Evolutionary conservation across 2,329 filamentous ascomycete genomes (phyloP).

Genomic region (Colletotrichum lini): DNA sequence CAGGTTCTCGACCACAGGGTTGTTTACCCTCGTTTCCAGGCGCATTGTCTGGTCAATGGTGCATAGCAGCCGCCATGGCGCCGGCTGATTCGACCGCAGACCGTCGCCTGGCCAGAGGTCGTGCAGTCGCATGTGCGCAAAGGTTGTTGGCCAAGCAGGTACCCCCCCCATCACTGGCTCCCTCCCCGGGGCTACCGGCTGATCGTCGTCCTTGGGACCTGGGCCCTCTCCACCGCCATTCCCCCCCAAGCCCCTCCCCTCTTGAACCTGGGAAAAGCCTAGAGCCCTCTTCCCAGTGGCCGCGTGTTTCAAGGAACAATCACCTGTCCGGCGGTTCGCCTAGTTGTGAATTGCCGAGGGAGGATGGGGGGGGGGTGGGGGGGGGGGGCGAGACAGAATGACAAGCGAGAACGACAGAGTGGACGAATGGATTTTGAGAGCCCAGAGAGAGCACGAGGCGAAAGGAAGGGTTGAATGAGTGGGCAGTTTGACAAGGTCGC

Average conservation of each 20-base stretch:
- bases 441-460: conserved; percentile 19
- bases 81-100: not conserved
- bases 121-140: conserved; percentile 19
- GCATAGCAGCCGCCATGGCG: conserved; percentile 25
- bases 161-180: conserved; percentile 15
- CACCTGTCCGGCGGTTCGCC: conserved; percentile 15
- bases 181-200: conserved; percentile 19
- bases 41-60: conserved; percentile 20
- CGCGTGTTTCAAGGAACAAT: conserved; percentile 38
- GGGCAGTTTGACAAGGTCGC: conserved; percentile 3
- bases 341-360: conserved; percentile 17
- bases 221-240: not conserved
- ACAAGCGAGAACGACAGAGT: conserved; percentile 12
- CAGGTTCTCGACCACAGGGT: conserved; percentile 9
- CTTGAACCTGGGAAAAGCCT: conserved; percentile 9
- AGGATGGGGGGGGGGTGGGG: not conserved
- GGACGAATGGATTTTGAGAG: conserved; percentile 21
- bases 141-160: conserved; percentile 10
- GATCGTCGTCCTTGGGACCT: conserved; percentile 39
- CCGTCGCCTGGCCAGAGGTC: not conserved
- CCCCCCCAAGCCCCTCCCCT: not conserved
- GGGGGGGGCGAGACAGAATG: conserved; percentile 7
- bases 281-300: conserved; percentile 37
- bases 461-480: conserved; percentile 20
- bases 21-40: conserved; percentile 19